Percentiles rank a stretch among this genome's conserved stretches.
phyloP scores from a whole-genome alignment of 2,329 filamentous ascomycete genomes.

The Xylaria sp. region DNA sequence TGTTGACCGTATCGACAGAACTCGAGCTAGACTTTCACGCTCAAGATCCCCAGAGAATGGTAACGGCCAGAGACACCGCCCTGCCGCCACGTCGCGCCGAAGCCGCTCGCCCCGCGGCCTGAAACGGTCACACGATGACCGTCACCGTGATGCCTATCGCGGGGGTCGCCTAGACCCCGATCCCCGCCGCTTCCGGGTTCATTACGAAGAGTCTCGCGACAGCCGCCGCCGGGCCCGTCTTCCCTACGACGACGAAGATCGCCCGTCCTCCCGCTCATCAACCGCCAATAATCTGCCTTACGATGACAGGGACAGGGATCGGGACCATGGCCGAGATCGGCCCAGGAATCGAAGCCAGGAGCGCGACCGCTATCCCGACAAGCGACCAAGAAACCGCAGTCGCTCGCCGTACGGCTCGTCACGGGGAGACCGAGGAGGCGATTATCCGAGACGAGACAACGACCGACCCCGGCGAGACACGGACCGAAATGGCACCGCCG shows the following conservation, averaged over 20 bases:
- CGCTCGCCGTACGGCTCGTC: slow-evolving; percentile 47
- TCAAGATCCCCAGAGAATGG: slow-evolving; percentile 64
- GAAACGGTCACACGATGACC: slow-evolving; percentile 74
- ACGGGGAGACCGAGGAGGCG: slow-evolving; percentile 43
- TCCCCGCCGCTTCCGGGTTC: slow-evolving; percentile 67
- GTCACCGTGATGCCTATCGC: slow-evolving; percentile 64
- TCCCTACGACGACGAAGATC: slow-evolving; percentile 68
- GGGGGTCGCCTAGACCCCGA: slow-evolving; percentile 60
- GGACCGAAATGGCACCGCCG: slow-evolving; percentile 47
- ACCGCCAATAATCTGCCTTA: slow-evolving; percentile 53
- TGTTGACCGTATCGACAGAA: slow-evolving; percentile 95
- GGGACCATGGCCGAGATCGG: slow-evolving; percentile 52
- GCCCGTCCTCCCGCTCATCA: slow-evolving; percentile 56
- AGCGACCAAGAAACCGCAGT: slow-evolving; percentile 61
- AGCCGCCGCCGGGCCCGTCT: slow-evolving; percentile 59
- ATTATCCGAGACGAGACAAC: slow-evolving; percentile 42
- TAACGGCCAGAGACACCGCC: slow-evolving; percentile 53
- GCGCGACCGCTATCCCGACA: slow-evolving; percentile 61
- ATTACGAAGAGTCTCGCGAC: slow-evolving; percentile 68
- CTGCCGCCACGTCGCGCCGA: slow-evolving; percentile 58
- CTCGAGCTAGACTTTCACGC: slow-evolving; percentile 67
- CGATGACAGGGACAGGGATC: slow-evolving; percentile 63
- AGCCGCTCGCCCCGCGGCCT: slow-evolving; percentile 71
- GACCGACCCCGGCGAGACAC: slow-evolving; percentile 42
- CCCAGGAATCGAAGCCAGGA: slow-evolving; percentile 58